Conservation (phyloP, 192 early-diverging fungal species). For the Coemansia erecta region DNA sequence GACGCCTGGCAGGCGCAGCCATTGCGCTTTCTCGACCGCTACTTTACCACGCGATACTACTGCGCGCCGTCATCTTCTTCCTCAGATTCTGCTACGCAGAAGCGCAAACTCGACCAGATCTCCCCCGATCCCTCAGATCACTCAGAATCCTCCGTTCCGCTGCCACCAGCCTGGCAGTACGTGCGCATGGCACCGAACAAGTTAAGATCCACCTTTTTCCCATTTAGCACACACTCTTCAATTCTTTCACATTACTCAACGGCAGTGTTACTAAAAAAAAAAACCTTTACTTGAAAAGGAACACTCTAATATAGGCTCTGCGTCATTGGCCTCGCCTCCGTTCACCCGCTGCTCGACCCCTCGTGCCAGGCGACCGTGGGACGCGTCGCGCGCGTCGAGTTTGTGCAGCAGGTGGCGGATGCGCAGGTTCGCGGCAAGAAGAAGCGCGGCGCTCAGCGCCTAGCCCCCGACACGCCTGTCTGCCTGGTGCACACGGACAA, state of each 20-base stretch:
- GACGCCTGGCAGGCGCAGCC: conserved; percentile 16
- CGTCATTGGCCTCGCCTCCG: conserved; percentile 23
- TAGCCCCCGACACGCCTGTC: too few species aligned
- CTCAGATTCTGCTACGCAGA: background rate
- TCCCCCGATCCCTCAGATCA: background rate
- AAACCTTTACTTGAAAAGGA: background rate
- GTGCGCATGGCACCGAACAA: conserved; percentile 41
- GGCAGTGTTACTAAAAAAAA: background rate
- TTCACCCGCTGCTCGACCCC: conserved; percentile 30
- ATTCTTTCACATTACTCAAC: too few species aligned
- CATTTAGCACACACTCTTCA: too few species aligned
- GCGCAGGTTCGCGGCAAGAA: too few species aligned
- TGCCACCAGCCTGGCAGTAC: conserved; percentile 34
- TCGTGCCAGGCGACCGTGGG: conserved; percentile 5
- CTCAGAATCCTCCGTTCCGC: background rate
- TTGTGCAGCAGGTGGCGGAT: too few species aligned
- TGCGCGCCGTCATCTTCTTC: conserved; percentile 2
- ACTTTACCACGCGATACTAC: conserved; percentile 31
- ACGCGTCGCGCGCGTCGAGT: background rate
- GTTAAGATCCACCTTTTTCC: too few species aligned
- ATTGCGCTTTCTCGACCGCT: conserved; percentile 23
- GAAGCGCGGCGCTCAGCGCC: too few species aligned
- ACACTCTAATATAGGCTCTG: conserved; percentile 24
- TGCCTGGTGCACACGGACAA: too few species aligned
- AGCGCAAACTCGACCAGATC: conserved; percentile 29